A percentile compares a stretch with the other conserved stretches of the same genome.
These are phyloP conservation scores for Mangifera indica DNA, from an alignment of 345 rosid genomes.

Conservation along the genomic window DNA sequence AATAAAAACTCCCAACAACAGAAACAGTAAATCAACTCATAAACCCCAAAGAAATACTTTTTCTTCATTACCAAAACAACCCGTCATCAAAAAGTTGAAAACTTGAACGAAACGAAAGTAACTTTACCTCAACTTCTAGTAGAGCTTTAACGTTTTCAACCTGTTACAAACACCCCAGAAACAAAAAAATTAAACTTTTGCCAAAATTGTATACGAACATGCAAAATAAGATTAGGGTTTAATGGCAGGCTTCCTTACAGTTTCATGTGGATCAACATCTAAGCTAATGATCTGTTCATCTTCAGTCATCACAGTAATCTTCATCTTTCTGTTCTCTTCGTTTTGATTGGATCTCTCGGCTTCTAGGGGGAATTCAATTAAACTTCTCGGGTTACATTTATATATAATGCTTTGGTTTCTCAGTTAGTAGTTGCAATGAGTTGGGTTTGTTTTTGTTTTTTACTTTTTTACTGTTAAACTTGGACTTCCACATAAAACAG, in stretches of 20 bases:
- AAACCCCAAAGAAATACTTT: too few species aligned
- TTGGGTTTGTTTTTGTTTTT: neutral
- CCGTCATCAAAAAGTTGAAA: neutral
- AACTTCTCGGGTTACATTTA: neutral
- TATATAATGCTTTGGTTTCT: neutral
- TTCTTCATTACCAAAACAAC: neutral
- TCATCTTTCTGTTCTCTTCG: constrained; percentile 42
- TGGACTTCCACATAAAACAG: neutral
- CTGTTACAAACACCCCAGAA: constrained; percentile 30
- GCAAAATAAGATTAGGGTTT: constrained; percentile 30
- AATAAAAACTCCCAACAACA: neutral
- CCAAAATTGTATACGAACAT: neutral
- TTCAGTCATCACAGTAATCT: constrained; percentile 86
- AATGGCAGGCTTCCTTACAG: constrained; percentile 34
- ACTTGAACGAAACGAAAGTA: neutral
- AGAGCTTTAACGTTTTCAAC: constrained; percentile 95
- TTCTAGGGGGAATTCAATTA: too few species aligned
- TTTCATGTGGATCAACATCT: constrained; percentile 83
- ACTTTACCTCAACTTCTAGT: constrained; percentile 90
- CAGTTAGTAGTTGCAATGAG: neutral
- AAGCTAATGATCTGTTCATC: constrained; percentile 79
- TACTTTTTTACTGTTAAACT: neutral
- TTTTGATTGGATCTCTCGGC: constrained; percentile 4
- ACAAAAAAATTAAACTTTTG: constrained; percentile 14
- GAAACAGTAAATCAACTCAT: neutral